phyloP scores from a whole-genome alignment of 345 rosid genomes.

The Boechera retrofracta region DNA sequence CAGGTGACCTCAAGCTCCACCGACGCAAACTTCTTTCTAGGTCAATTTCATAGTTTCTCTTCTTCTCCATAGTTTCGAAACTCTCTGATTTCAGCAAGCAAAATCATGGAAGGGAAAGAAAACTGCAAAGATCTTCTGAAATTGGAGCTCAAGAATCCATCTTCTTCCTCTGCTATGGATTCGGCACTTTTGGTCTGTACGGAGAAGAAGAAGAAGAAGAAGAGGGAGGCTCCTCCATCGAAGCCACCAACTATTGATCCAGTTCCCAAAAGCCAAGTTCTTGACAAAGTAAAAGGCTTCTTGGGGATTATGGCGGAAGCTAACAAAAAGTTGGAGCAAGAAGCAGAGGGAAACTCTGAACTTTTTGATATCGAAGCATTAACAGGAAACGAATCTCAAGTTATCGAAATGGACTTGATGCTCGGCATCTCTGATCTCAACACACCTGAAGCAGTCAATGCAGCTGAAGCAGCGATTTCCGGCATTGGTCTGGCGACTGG shows the following conservation, averaged over 20 bases:
- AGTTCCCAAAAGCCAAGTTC: constrained; percentile 69
- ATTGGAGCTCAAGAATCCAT: constrained; percentile 33
- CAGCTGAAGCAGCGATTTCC: constrained; percentile 77
- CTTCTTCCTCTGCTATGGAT: constrained; percentile 26
- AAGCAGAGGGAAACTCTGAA: constrained; percentile 64
- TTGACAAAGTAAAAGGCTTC: constrained; percentile 75
- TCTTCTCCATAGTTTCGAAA: neutral
- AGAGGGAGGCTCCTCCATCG: constrained; percentile 19
- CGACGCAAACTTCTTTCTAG: neutral
- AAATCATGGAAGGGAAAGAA: constrained; percentile 30
- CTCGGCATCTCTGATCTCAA: constrained; percentile 92
- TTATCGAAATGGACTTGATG: constrained; percentile 93
- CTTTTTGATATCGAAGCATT: constrained; percentile 74
- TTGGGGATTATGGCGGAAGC: constrained; percentile 75
- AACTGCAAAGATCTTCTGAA: constrained; percentile 38
- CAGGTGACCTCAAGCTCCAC: constrained; percentile 2
- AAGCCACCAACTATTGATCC: constrained; percentile 59
- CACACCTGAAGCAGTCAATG: constrained; percentile 79
- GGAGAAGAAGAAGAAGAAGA: constrained; percentile 6
- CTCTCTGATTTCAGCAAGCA: neutral
- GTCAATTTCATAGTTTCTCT: constrained; percentile 3
- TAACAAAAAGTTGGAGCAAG: constrained; percentile 62
- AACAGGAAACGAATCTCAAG: constrained; percentile 67
- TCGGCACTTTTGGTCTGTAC: constrained; percentile 31
- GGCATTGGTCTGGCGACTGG: constrained; percentile 44